Conservation (phyloP, 2,329 filamentous ascomycete species). For the Scedosporium minutisporum region DNA sequence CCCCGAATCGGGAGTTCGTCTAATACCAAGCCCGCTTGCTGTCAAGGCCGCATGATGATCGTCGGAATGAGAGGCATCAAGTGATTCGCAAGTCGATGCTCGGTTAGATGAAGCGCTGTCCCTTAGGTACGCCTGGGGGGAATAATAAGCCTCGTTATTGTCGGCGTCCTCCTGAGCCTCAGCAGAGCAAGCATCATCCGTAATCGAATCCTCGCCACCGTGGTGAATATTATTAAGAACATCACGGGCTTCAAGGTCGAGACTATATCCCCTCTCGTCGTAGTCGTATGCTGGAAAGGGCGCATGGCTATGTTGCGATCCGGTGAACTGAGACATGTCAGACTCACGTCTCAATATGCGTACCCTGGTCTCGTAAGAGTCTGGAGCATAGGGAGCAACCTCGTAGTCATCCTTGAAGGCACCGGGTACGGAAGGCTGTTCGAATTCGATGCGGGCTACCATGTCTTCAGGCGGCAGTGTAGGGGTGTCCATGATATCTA, state of each 20-base stretch:
- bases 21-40: not conserved
- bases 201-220: conserved; percentile 22
- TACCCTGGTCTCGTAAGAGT: conserved; percentile 35
- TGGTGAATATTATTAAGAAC: conserved; percentile 15
- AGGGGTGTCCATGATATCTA: conserved; percentile 14
- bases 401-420: conserved; percentile 29
- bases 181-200: conserved; percentile 16
- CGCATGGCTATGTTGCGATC: conserved; percentile 1
- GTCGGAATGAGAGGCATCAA: conserved; percentile 20
- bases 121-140: not conserved
- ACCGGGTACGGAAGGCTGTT: conserved; percentile 13
- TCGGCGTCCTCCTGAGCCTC: conserved; percentile 27
- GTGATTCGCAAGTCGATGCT: conserved; percentile 31
- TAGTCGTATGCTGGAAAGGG: conserved; percentile 10
- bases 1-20: conserved; percentile 25
- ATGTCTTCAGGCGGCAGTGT: not conserved
- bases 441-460: not conserved
- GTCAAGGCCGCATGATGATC: conserved; percentile 10
- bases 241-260: conserved; percentile 22
- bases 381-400: conserved; percentile 26
- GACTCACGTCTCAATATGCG: conserved; percentile 38
- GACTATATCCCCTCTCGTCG: conserved; percentile 29
- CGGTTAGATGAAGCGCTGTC: conserved; percentile 20
- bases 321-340: conserved; percentile 14
- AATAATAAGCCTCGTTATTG: conserved; percentile 12